These are phyloP conservation scores for Fusarium armeniacum DNA, from an alignment of 2,329 filamentous ascomycete species.

Conservation along the genomic window DNA sequence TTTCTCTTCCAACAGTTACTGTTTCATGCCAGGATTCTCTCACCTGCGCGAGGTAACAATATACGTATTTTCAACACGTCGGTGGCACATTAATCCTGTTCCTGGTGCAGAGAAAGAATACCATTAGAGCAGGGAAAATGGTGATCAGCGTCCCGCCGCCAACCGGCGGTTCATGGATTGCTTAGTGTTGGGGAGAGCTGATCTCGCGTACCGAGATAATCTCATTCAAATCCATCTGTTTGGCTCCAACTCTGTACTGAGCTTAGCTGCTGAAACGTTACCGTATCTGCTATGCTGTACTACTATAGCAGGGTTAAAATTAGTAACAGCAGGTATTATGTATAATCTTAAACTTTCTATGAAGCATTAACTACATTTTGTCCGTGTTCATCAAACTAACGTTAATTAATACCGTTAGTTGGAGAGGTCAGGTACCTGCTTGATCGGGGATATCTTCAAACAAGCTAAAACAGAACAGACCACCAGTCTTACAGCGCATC, in stretches of 20 bases:
- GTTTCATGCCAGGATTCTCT: slow-evolving; percentile 1
- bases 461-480: slow-evolving; percentile 28
- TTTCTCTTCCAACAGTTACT: neutral
- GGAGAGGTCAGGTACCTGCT: slow-evolving; percentile 8
- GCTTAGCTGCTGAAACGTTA: slow-evolving; percentile 3
- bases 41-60: slow-evolving; percentile 1
- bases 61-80: slow-evolving; percentile 3
- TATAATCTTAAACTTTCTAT: slow-evolving; percentile 3
- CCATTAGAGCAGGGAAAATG: slow-evolving; percentile 35
- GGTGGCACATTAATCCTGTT: slow-evolving; percentile 32
- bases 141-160: slow-evolving; percentile 38
- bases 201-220: slow-evolving; percentile 43
- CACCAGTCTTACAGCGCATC: neutral
- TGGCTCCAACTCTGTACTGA: slow-evolving; percentile 1
- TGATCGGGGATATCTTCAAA: slow-evolving; percentile 34
- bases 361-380: slow-evolving; percentile 8
- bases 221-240: slow-evolving; percentile 16
- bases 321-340: slow-evolving; percentile 26
- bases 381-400: slow-evolving; percentile 26
- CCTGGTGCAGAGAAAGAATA: slow-evolving; percentile 13
- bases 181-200: slow-evolving; percentile 26
- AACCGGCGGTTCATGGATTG: slow-evolving; percentile 28
- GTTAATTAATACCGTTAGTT: slow-evolving; percentile 4
- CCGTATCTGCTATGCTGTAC: neutral
- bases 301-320: slow-evolving; percentile 40